These are phyloP conservation scores for Monilinia fructigena DNA, from an alignment of 2,329 filamentous ascomycete species.

Conservation along the genomic window DNA sequence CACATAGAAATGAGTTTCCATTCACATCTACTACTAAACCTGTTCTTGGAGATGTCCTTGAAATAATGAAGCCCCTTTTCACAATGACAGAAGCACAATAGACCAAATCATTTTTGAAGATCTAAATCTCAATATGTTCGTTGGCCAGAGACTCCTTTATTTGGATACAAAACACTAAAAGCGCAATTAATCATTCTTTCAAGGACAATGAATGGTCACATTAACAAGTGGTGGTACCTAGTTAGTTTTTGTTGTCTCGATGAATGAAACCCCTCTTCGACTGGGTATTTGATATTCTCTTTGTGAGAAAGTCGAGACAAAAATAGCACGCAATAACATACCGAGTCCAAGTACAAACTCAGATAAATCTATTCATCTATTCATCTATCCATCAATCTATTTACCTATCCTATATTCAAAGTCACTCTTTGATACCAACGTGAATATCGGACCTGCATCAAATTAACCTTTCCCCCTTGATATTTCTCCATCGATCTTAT, in stretches of 20 bases:
- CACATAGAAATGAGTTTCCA: neutral
- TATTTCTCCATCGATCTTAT: slow-evolving; percentile 15
- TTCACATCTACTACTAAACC: slow-evolving; percentile 1
- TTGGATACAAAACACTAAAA: neutral
- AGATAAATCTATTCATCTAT: neutral
- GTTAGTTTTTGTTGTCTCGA: neutral
- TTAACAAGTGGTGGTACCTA: neutral
- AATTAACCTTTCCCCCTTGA: neutral
- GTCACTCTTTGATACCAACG: neutral
- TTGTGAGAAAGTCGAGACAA: neutral
- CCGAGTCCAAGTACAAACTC: neutral
- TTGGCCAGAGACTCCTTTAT: neutral
- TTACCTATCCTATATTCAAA: neutral
- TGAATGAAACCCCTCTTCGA: neutral
- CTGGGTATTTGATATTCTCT: neutral
- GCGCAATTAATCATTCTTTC: neutral
- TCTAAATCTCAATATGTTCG: neutral
- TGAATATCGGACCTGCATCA: neutral
- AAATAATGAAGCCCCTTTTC: neutral
- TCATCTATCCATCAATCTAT: too few relatives aligned
- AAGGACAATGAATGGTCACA: slow-evolving; percentile 2
- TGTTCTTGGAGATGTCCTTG: neutral
- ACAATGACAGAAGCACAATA: neutral
- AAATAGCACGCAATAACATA: slow-evolving; percentile 6
- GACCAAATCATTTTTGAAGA: neutral